Evolutionary conservation across 768 basidiomycete genomes (phyloP).

Genomic region (Suillus placidus): DNA sequence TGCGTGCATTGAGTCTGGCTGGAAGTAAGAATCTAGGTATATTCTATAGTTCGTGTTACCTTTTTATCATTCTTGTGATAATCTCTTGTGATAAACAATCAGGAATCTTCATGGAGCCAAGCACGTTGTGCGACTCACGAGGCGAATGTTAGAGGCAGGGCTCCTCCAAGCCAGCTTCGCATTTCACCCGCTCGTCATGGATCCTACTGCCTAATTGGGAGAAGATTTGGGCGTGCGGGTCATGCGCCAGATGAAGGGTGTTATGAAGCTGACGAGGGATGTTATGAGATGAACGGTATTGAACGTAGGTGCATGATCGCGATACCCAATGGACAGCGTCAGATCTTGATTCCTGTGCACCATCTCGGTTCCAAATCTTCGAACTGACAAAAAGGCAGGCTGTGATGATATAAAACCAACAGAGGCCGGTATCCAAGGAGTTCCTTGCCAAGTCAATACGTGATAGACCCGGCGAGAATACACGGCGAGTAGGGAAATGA

Average conservation of each 20-base stretch:
- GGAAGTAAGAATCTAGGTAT: background rate
- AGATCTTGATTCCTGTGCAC: too few relatives aligned
- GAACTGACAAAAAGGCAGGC: background rate
- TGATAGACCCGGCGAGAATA: background rate
- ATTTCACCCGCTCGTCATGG: background rate
- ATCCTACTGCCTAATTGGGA: background rate
- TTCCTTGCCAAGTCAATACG: background rate
- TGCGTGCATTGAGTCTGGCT: background rate
- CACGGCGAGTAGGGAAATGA: background rate
- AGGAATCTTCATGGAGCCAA: background rate
- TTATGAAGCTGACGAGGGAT: background rate
- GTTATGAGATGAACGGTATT: background rate
- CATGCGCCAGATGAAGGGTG: background rate
- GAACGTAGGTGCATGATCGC: background rate
- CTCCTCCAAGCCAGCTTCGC: background rate
- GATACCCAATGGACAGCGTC: too few relatives aligned
- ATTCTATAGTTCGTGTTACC: background rate
- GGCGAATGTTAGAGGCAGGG: background rate
- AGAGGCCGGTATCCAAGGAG: background rate
- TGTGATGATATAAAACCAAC: background rate
- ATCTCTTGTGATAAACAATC: background rate
- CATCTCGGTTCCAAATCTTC: background rate
- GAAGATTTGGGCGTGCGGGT: background rate
- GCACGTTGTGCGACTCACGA: background rate
- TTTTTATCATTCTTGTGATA: background rate